Base-by-base conservation (phyloP, 306 rosid species). In the Vicia sativa region DNA sequence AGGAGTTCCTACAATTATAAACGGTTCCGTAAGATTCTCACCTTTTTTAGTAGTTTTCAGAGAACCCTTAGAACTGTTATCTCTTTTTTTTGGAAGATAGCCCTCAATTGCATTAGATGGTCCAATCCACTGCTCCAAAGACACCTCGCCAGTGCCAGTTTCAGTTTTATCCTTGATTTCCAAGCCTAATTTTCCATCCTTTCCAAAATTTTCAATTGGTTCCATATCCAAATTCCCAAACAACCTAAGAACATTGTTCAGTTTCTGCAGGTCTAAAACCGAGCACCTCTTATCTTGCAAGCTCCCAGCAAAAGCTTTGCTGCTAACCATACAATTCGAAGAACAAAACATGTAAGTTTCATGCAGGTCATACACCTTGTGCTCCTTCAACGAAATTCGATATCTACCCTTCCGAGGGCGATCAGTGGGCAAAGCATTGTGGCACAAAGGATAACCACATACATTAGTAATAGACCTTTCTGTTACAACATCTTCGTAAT, bases 91-190 rank as follows among this genome's bases (percentile, higher is more conserved):
- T 1, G 96, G 99, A 10, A 93, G 85, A 80, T 93, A 90, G 8
- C 99, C 97, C 80, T 93, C 97, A 72, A 93, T 88, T 16, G 99
- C 97, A 88, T 88, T 86, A 42, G 99, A 86, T 18, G 97, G 97
- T 73, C 97, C 97, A 82, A 62, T 74, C 91, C 87, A 86, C 60
- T 76, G 78, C 82, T 89, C 85, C 73, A 83, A 54, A 62, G 86
- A 65, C 75, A 83, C 74, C 56, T 85, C 85, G 66, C 84, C 90
- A 31, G 44, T 53, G 43, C 28, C 67, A 2, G 43, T 77, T 42
- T 63, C 87, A 18, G 73, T 67, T 80, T 87, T 85, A 79, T 90
- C 99, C 82, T 82, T 79, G 61, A 93, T 90, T 77, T 38, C 82
- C 87, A 93, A 71, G 65, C 57, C 95, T 44, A 82, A 80, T 72